These are phyloP conservation scores for Pistacia atlantica DNA, from an alignment of 345 rosid genomes.

Conservation along the genomic window DNA sequence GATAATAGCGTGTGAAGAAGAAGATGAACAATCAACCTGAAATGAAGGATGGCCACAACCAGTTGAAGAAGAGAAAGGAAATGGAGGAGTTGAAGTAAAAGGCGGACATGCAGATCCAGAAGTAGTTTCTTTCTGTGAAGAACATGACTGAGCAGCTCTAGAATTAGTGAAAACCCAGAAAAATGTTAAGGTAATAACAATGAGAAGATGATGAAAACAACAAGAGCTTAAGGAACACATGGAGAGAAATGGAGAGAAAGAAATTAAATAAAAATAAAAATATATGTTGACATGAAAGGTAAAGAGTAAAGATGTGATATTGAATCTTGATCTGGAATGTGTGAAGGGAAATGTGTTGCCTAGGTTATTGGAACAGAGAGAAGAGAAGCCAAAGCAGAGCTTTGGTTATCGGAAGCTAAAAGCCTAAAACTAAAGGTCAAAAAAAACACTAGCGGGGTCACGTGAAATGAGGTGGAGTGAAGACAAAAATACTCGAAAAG, in stretches of 20 bases:
- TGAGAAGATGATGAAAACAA: background rate
- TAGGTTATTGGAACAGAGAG: constrained; percentile 13
- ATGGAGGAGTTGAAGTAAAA: constrained; percentile 59
- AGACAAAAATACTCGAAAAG: constrained; percentile 25
- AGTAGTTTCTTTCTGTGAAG: constrained; percentile 11
- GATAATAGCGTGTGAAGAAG: constrained; percentile 61
- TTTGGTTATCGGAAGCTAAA: background rate
- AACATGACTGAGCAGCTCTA: constrained; percentile 22
- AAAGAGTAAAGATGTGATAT: background rate
- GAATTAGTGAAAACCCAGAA: background rate
- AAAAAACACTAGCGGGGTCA: constrained; percentile 10
- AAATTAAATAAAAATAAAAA: background rate
- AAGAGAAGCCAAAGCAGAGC: background rate
- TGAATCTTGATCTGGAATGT: background rate
- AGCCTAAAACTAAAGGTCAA: too few species aligned
- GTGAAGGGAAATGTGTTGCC: background rate
- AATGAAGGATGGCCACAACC: constrained; percentile 90
- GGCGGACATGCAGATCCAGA: constrained; percentile 62
- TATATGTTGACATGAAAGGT: background rate
- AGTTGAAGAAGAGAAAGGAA: constrained; percentile 69
- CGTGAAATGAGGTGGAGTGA: constrained; percentile 34
- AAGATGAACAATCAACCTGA: constrained; percentile 64
- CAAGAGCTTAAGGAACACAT: constrained; percentile 13
- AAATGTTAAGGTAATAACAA: background rate
- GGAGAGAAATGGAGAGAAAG: constrained; percentile 1